These are phyloP conservation scores for Kazachstania kunashirensis DNA, from an alignment of 805 yeast species.

Conservation along the genomic window DNA sequence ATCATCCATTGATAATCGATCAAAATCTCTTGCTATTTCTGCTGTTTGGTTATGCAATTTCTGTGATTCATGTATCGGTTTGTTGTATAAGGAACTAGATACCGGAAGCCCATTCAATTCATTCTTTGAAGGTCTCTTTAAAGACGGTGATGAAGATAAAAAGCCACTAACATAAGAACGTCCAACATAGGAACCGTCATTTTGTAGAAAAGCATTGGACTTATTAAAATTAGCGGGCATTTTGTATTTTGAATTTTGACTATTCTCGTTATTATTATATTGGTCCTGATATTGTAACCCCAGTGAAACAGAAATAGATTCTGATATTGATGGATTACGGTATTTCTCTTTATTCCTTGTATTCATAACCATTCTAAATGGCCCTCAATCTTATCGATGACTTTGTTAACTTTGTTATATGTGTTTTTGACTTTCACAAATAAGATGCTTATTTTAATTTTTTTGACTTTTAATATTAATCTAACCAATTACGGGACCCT, in stretches of 20 bases:
- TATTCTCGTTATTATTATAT: background rate
- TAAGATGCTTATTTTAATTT: too few species aligned
- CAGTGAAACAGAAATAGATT: slow-evolving; percentile 26
- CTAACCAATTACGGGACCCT: too few species aligned
- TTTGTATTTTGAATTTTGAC: slow-evolving; percentile 1
- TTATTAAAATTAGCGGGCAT: background rate
- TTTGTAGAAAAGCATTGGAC: background rate
- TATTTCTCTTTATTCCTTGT: slow-evolving; percentile 1
- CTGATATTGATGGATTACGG: slow-evolving; percentile 15
- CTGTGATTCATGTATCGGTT: slow-evolving; percentile 21
- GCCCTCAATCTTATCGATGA: too few species aligned
- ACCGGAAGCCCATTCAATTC: slow-evolving; percentile 9
- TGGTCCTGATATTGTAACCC: slow-evolving; percentile 19
- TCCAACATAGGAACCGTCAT: slow-evolving; percentile 17
- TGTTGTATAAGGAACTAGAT: slow-evolving; percentile 6
- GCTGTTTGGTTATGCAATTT: slow-evolving; percentile 29
- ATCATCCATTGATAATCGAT: slow-evolving; percentile 14
- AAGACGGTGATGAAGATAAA: slow-evolving; percentile 16
- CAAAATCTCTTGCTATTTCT: slow-evolving; percentile 24
- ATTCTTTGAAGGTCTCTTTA: background rate
- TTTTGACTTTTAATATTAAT: too few species aligned
- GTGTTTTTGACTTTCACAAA: too few species aligned
- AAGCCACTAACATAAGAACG: slow-evolving; percentile 25
- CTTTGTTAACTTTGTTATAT: too few species aligned
- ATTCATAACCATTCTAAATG: too few species aligned